A percentile compares a stretch with the other conserved stretches of the same genome.
Evolutionary conservation across 345 rosid species (phyloP).

Genomic region (Eucalyptus curtisii): DNA sequence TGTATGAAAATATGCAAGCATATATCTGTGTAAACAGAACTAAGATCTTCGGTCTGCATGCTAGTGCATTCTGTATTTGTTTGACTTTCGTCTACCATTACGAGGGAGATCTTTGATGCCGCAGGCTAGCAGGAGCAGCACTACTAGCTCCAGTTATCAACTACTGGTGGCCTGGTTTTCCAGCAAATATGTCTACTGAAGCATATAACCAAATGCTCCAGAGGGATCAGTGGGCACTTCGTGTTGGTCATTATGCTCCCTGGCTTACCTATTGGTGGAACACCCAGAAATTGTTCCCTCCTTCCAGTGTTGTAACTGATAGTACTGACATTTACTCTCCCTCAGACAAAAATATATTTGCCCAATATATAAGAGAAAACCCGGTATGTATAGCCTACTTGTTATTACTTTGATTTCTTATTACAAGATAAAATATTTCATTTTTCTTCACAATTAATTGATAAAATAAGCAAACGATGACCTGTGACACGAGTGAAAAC

Average conservation of each 20-base stretch:
- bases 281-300: conserved; percentile 6
- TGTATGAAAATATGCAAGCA: not conserved
- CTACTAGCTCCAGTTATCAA: conserved; percentile 32
- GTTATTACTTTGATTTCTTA: not conserved
- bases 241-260: conserved; percentile 2
- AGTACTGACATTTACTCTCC: not conserved
- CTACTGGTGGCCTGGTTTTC: conserved; percentile 55
- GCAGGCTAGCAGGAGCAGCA: conserved; percentile 45
- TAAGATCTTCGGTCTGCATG: not conserved
- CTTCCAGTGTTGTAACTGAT: not conserved
- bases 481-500: not conserved
- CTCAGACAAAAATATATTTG: not conserved
- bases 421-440: not conserved
- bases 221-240: conserved; percentile 5
- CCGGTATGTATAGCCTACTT: not conserved
- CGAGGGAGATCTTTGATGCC: not conserved
- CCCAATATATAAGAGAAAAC: not conserved
- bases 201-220: conserved; percentile 5
- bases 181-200: conserved; percentile 17
- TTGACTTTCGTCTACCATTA: not conserved
- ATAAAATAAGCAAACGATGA: not conserved
- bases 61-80: not conserved
- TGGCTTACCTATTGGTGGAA: conserved; percentile 12
- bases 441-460: not conserved
- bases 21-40: not conserved